Conservation (phyloP, 2,329 filamentous ascomycete genomes). For the Immersiporthe knoxdaviesiana region DNA sequence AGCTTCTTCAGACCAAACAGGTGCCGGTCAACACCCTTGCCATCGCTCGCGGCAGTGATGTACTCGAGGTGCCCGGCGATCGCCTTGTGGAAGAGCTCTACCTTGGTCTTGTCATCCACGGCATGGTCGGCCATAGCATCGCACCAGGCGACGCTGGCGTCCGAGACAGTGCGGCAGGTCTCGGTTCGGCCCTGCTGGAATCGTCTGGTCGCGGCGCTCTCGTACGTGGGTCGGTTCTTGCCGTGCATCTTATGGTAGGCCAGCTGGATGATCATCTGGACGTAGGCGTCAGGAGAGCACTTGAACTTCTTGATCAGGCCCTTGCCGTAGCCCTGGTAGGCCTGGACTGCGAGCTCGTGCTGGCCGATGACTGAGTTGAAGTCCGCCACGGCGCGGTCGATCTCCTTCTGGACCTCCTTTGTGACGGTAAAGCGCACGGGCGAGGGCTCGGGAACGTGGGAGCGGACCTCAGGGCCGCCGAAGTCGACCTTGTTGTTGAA, state of each 20-base stretch:
- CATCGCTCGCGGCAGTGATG: conserved; percentile 85
- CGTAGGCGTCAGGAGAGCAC: conserved; percentile 95
- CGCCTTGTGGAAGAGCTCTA: conserved; percentile 80
- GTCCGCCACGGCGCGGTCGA: conserved; percentile 76
- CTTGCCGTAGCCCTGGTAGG: conserved; percentile 97
- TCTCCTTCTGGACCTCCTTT: conserved; percentile 73
- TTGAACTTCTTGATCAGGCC: conserved; percentile 99
- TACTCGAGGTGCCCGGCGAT: conserved; percentile 85
- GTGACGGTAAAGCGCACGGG: conserved; percentile 79
- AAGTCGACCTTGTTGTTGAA: conserved; percentile 95
- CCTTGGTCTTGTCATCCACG: conserved; percentile 65
- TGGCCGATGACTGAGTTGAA: conserved; percentile 81
- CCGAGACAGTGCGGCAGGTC: conserved; percentile 89
- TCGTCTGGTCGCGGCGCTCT: conserved; percentile 90
- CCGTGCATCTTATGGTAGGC: conserved; percentile 99
- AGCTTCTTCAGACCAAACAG: conserved; percentile 97
- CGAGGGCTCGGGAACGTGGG: conserved; percentile 79
- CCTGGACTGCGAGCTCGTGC: conserved; percentile 91
- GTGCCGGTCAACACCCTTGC: conserved; percentile 92
- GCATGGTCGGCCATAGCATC: conserved; percentile 76
- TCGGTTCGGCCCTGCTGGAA: conserved; percentile 97
- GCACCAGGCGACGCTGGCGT: conserved; percentile 91
- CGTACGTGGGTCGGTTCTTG: conserved; percentile 96
- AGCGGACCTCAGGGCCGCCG: conserved; percentile 75
- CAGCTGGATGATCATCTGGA: conserved; percentile 98